These are phyloP conservation scores for Nakaseomyces glabratus DNA, from an alignment of 1,139 yeast genomes.

Conservation along the genomic window DNA sequence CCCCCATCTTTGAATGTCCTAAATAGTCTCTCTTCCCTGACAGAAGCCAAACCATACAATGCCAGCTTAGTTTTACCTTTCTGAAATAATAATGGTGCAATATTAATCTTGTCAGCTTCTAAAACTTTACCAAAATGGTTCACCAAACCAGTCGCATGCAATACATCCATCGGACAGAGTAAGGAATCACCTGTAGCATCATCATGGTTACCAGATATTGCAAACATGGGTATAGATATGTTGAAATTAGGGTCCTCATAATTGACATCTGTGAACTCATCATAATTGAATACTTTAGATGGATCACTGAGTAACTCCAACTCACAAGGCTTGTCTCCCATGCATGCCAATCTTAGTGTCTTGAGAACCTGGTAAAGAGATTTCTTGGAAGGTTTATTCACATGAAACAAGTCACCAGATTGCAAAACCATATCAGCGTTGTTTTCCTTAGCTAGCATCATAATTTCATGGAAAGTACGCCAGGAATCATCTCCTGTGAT, in stretches of 20 bases:
- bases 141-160: conserved; percentile 72
- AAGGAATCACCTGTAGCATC: conserved; percentile 88
- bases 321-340: conserved; percentile 85
- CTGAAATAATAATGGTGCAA: conserved; percentile 71
- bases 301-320: conserved; percentile 80
- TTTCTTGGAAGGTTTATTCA: conserved; percentile 81
- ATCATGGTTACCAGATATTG: conserved; percentile 94
- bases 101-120: conserved; percentile 63
- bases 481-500: conserved; percentile 87
- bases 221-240: conserved; percentile 86
- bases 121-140: conserved; percentile 84
- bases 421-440: conserved; percentile 88
- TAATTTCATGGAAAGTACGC: conserved; percentile 76
- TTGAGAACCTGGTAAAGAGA: conserved; percentile 78
- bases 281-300: conserved; percentile 39
- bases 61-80: conserved; percentile 81
- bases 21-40: conserved; percentile 80
- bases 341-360: conserved; percentile 59
- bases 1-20: conserved; percentile 73
- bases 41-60: conserved; percentile 78
- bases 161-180: conserved; percentile 79
- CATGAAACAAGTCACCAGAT: conserved; percentile 88
- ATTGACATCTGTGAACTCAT: conserved; percentile 60
- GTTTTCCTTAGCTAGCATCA: conserved; percentile 56
- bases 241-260: conserved; percentile 87